These are phyloP conservation scores for Wickerhamomyces sp. DNA, from an alignment of 1,139 yeast genomes.

Conservation along the genomic window DNA sequence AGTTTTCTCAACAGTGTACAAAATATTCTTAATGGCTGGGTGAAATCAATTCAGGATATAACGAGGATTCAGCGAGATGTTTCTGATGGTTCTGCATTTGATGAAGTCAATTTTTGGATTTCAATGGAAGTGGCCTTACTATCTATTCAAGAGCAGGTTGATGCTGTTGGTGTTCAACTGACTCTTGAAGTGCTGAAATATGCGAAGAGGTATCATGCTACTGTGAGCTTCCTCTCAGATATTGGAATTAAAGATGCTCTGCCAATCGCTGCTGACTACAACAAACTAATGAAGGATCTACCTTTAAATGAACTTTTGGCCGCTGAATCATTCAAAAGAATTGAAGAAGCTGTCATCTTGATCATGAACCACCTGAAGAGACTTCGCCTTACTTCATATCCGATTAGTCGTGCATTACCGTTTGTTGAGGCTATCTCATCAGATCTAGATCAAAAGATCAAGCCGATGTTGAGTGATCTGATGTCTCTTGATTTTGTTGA, in stretches of 20 bases:
- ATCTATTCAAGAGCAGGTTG: slow-evolving; percentile 55
- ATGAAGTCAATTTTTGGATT: slow-evolving; percentile 78
- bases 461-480: slow-evolving; percentile 27
- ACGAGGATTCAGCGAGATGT: slow-evolving; percentile 47
- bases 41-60: slow-evolving; percentile 53
- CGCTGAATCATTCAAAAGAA: slow-evolving; percentile 40
- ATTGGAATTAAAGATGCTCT: slow-evolving; percentile 62
- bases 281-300: slow-evolving; percentile 61
- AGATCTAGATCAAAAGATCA: slow-evolving; percentile 36
- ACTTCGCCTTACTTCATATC: slow-evolving; percentile 57
- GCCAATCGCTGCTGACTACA: slow-evolving; percentile 47
- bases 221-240: slow-evolving; percentile 68
- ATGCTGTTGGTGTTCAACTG: slow-evolving; percentile 47
- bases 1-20: slow-evolving; percentile 62
- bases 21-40: slow-evolving; percentile 67
- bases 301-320: slow-evolving; percentile 60
- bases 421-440: slow-evolving; percentile 58
- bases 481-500: slow-evolving; percentile 33
- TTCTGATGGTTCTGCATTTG: slow-evolving; percentile 52
- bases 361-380: slow-evolving; percentile 63
- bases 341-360: slow-evolving; percentile 41
- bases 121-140: slow-evolving; percentile 61
- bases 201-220: slow-evolving; percentile 78
- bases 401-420: slow-evolving; percentile 57
- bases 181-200: slow-evolving; percentile 59